These are phyloP conservation scores for Articulospora tetracladia DNA, from an alignment of 495 filamentous ascomycete species.

Conservation along the genomic window DNA sequence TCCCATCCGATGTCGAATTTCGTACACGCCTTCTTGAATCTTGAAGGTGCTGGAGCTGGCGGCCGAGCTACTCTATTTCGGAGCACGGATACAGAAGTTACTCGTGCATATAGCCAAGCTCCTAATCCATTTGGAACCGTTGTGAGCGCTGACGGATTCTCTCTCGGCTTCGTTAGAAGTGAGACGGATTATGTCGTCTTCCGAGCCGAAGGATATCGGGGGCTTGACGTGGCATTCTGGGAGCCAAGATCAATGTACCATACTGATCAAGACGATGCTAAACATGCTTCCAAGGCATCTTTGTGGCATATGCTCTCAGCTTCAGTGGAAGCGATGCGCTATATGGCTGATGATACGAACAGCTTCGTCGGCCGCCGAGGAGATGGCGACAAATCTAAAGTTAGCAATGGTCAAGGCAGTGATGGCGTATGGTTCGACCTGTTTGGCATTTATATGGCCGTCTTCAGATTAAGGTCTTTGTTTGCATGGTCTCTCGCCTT, in stretches of 20 bases:
- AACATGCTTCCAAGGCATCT: conserved; percentile 69
- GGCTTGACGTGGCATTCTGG: conserved; percentile 89
- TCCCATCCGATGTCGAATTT: conserved; percentile 75
- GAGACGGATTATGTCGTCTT: conserved; percentile 91
- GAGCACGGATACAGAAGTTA: conserved; percentile 83
- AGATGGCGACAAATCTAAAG: conserved; percentile 51
- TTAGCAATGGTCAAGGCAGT: conserved; percentile 63
- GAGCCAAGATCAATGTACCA: conserved; percentile 84
- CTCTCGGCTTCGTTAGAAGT: conserved; percentile 69
- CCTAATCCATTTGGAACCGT: conserved; percentile 80
- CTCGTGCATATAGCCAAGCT: conserved; percentile 65
- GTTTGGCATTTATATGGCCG: conserved; percentile 75
- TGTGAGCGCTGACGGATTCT: conserved; percentile 78
- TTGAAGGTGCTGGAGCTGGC: conserved; percentile 93
- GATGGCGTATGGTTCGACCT: conserved; percentile 91
- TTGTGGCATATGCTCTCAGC: conserved; percentile 94
- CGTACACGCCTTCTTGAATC: conserved; percentile 82
- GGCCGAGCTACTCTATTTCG: conserved; percentile 85
- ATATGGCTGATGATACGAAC: conserved; percentile 63
- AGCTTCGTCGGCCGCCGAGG: conserved; percentile 58
- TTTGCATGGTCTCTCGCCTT: conserved; percentile 86
- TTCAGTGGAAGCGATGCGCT: conserved; percentile 66
- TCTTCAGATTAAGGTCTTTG: conserved; percentile 74
- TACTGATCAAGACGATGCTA: conserved; percentile 82
- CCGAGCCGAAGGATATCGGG: conserved; percentile 75